Conservation (phyloP, 805 yeast genomes). For the Schwanniomyces occidentalis region DNA sequence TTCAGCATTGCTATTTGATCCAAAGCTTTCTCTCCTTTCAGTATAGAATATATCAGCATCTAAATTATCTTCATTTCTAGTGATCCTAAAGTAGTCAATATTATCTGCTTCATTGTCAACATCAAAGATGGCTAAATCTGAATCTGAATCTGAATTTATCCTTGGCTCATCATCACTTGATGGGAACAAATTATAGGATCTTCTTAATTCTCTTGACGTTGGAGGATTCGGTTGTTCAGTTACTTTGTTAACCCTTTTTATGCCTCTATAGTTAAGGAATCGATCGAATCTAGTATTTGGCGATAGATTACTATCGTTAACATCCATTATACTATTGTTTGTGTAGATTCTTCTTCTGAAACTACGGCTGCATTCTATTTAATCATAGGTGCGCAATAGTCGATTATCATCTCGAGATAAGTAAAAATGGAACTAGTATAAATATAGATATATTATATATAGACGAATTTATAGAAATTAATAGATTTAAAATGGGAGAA, state of each 20-base stretch:
- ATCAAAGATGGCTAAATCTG: conserved; percentile 21
- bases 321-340: conserved; percentile 3
- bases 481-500: conserved; percentile 16
- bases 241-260: conserved; percentile 6
- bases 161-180: conserved; percentile 4
- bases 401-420: no score
- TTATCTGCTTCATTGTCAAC: conserved; percentile 29
- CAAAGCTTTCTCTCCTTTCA: conserved; percentile 21
- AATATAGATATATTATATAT: no score
- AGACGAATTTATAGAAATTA: no score
- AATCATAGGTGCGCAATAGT: no score
- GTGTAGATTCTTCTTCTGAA: no score
- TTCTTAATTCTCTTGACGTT: conserved; percentile 2
- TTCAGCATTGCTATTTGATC: conserved; percentile 3
- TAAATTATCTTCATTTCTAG: conserved; percentile 15
- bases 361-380: no score
- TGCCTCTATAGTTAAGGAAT: conserved; percentile 12
- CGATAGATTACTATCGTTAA: neutral
- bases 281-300: conserved; percentile 2
- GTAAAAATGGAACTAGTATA: no score
- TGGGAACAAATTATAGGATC: conserved; percentile 1
- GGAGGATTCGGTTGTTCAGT: neutral
- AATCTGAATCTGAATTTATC: conserved; percentile 4
- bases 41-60: conserved; percentile 26
- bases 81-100: conserved; percentile 17